phyloP scores from a whole-genome alignment of 1,284 basidiomycete species.

The Ceratobasidium papillatum region DNA sequence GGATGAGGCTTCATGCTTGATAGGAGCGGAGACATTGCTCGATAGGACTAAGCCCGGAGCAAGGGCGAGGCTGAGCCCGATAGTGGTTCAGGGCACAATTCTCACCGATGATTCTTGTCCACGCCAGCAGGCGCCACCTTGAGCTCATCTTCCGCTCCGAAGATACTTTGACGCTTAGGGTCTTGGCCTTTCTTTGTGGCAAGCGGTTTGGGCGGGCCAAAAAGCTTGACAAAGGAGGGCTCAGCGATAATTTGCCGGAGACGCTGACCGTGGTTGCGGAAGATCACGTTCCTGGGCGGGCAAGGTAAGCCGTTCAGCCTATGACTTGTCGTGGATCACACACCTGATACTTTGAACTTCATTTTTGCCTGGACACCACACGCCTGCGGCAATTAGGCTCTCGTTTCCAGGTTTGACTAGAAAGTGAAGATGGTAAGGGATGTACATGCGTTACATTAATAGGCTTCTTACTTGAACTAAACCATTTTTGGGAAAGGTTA shows the following conservation, averaged over 20 bases:
- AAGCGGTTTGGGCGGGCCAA: slow-evolving; percentile 70
- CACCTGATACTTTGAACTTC: slow-evolving; percentile 79
- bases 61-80: not conserved
- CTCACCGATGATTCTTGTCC: slow-evolving; percentile 78
- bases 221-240: slow-evolving; percentile 73
- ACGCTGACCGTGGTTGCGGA: slow-evolving; percentile 63
- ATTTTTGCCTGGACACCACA: slow-evolving; percentile 84
- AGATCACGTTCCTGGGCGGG: slow-evolving; percentile 66
- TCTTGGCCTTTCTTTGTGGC: slow-evolving; percentile 55
- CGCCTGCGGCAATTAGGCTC: slow-evolving; percentile 79
- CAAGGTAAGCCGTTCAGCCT: not conserved
- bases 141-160: slow-evolving; percentile 81
- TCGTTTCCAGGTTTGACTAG: slow-evolving; percentile 74
- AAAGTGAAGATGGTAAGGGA: not conserved
- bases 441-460: slow-evolving; percentile 1
- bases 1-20: not conserved
- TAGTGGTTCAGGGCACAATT: not conserved
- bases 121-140: slow-evolving; percentile 89
- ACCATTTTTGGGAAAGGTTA: slow-evolving; percentile 6
- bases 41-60: not conserved
- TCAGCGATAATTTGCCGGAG: slow-evolving; percentile 72
- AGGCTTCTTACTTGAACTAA: slow-evolving; percentile 39
- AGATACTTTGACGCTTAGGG: slow-evolving; percentile 72
- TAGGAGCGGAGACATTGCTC: not conserved
- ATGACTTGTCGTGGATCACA: slow-evolving; percentile 39